Base-by-base conservation (phyloP, 805 yeast species). In the Sugiyamaella marilandica region DNA sequence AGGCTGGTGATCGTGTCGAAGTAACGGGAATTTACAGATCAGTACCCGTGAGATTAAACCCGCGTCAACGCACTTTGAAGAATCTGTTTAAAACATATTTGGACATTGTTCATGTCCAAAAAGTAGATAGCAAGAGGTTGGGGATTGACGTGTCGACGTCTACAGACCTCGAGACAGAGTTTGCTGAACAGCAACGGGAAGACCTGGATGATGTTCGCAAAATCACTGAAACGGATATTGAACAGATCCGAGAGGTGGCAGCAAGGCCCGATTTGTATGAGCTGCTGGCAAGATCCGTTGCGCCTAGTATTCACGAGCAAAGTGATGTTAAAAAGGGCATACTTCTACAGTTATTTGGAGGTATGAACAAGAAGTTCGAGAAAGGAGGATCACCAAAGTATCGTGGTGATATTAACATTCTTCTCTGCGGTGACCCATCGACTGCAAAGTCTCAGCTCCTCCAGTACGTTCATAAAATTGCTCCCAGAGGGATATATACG, bases 251-350 rank as follows among this genome's bases (percentile, higher is more conserved):
- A 55, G 80, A 77, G 52, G 75, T 80, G 1, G 73, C 95, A 0
- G 66, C 70, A 56, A 80, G 98, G 59, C 79, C 76, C 13, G 98
- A 94, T 68, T 69, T 91, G 33, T 94, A 92, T 68, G 95, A 90
- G 59, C 70, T 91, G 16, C 74, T 94, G 49, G 82, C 98, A 0
- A 79, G 97, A 55, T 89, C 97, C 1, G 73, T 94, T 59, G 98
- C 99, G 0, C 99, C 99, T n/a, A 86, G 96, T 50, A 89, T 94
- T 62, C 94, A 80, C 68, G 99, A 94, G 70, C 81, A 91, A 79
- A 97, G 89, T 61, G 99, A 94, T 66, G 97, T 92, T 41, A 94
- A 94, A 61, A 94, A 94, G 69, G 99, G 99, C 19, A 85, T 94
- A 37, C 68, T 94, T 53, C 75, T 94, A 51, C 99, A 94, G 70